Evolutionary conservation across 2,329 filamentous ascomycete genomes (phyloP), one percentile per base, ranked within the genome.

Genomic region (Gnomoniopsis sp.): DNA sequence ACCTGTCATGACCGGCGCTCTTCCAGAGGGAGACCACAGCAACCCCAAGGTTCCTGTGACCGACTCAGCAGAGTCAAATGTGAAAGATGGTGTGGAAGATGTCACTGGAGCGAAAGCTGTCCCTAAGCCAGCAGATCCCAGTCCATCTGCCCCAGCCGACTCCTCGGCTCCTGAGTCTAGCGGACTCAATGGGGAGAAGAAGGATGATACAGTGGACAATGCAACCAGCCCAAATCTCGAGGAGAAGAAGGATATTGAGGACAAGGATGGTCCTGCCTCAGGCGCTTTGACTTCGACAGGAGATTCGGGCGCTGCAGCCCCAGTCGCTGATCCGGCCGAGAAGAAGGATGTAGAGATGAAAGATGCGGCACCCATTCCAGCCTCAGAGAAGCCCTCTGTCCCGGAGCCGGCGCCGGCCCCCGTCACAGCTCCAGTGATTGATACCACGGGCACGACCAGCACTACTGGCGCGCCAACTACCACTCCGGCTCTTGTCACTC

Each of bases 341-440:
- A 46, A 49, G n/a, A 36, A 61, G 22, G 64, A 65, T 41, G 44
- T 57, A 12, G 62, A 64, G 43, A 65, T 63, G 58, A 62, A 62
- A 30, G 64, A 64, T n/a, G 61, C 58, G 14, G 22, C 57, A 15
- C 19, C 53, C 34, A 8, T 47, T 15, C 47, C 46, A 38, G 44
- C 53, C n/a, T 48, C 30, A 15, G 47, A 44, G 22, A 33, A 34
- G 48, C 48, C 55, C 34, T 34, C 49, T 3, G 19, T 8, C 21
- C 49, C 58, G 15, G 30, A 51, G 8, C 52, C 52, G 38, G 44
- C 55, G 23, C 33, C 52, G n/a, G 17, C 49, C 17, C n/a, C 22
- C 2, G 46, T 33, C 11, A 6, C 44, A 15, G 53, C 46, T 10
- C 34, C 53, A 6, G 46, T 38, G 38, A 19, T 44, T 12, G 53